Evolutionary conservation across 2,329 filamentous ascomycete species (phyloP).

Genomic region (Paracorniculantispora psalliotae): DNA sequence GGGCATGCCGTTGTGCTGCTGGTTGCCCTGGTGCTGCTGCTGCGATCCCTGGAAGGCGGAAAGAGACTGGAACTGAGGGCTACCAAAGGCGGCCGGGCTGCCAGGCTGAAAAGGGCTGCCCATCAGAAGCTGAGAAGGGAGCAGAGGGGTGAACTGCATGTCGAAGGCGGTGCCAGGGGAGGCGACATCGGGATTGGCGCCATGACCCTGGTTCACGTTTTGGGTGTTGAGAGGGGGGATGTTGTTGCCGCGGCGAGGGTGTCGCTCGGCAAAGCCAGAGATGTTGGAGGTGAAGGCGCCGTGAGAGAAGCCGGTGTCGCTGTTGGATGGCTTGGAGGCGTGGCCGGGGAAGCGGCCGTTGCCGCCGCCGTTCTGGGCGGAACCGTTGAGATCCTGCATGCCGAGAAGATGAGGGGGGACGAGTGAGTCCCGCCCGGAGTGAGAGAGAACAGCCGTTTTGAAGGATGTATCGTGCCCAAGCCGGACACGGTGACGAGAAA

Average conservation of each 20-base stretch:
- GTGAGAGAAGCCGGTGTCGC: constrained; percentile 87
- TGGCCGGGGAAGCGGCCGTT: constrained; percentile 60
- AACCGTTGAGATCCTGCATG: constrained; percentile 75
- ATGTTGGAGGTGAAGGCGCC: constrained; percentile 87
- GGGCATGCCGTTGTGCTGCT: constrained; percentile 55
- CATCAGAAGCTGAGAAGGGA: constrained; percentile 89
- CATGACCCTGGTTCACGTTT: constrained; percentile 46
- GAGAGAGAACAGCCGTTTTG: constrained; percentile 80
- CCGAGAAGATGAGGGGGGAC: constrained; percentile 81
- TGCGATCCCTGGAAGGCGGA: constrained; percentile 59
- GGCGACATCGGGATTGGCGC: constrained; percentile 66
- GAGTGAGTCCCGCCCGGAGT: constrained; percentile 74
- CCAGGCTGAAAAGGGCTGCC: constrained; percentile 96
- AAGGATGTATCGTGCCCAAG: constrained; percentile 52
- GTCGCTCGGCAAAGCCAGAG: constrained; percentile 78
- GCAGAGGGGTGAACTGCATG: constrained; percentile 96
- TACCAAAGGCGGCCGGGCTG: constrained; percentile 83
- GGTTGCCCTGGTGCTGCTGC: constrained; percentile 44
- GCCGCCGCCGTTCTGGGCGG: constrained; percentile 48
- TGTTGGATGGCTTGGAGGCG: constrained; percentile 74
- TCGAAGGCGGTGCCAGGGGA: constrained; percentile 87
- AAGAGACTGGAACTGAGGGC: constrained; percentile 85
- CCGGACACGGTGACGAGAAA: constrained; percentile 45
- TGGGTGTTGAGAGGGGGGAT: constrained; percentile 92
- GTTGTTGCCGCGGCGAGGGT: constrained; percentile 78